Evolutionary conservation across 305 asterid species (phyloP).

Genomic region (Ilex paraguariensis): DNA sequence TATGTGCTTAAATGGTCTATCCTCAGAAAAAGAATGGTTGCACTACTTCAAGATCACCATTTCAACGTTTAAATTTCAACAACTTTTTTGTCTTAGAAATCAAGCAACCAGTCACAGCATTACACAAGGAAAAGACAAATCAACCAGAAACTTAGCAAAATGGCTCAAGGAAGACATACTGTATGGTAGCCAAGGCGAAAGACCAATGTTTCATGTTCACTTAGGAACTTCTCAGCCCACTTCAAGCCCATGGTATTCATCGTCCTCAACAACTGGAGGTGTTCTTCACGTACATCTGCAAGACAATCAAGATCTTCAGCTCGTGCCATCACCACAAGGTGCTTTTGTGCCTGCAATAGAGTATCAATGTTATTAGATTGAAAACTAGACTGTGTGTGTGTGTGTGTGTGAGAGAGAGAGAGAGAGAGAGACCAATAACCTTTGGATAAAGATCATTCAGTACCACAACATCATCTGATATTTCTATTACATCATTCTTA

Average conservation of each 20-base stretch:
- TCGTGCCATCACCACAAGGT: conserved; percentile 70
- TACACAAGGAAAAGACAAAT: too few relatives aligned
- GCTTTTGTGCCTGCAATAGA: conserved; percentile 61
- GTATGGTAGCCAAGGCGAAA: conserved; percentile 97
- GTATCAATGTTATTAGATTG: neutral
- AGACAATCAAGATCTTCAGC: conserved; percentile 65
- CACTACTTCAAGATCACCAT: too few relatives aligned
- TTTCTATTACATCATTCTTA: conserved; percentile 43
- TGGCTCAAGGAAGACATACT: conserved; percentile 29
- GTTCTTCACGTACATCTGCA: conserved; percentile 51
- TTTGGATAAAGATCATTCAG: conserved; percentile 87
- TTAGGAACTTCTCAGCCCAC: conserved; percentile 62
- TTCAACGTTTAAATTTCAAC: too few relatives aligned
- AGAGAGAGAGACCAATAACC: conserved; percentile 40
- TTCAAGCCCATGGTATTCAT: conserved; percentile 76
- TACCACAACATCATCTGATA: conserved; percentile 63
- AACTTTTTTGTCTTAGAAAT: too few relatives aligned
- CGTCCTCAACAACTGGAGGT: conserved; percentile 54
- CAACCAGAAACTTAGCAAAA: conserved; percentile 2
- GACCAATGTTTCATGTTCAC: conserved; percentile 44
- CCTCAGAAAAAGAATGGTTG: too few relatives aligned
- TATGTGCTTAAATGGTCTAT: too few relatives aligned
- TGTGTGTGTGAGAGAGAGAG: conserved; percentile 3
- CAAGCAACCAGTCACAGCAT: too few relatives aligned
- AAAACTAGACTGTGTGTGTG: neutral